phyloP scores from a whole-genome alignment of 345 rosid genomes.

The Durio zibethinus region DNA sequence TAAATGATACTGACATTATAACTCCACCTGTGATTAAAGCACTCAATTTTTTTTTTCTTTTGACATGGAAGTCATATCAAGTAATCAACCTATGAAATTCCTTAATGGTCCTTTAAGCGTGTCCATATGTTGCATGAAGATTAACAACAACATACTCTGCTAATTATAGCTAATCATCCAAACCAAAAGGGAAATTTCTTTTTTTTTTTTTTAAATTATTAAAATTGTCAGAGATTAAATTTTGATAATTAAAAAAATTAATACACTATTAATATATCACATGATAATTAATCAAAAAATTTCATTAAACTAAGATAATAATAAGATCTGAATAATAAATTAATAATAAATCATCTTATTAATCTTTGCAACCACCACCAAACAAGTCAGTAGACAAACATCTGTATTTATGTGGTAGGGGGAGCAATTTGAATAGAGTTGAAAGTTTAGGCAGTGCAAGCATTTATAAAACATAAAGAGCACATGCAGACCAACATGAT shows the following conservation, averaged over 20 bases:
- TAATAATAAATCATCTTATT: neutral
- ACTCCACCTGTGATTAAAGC: neutral
- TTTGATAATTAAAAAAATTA: no score
- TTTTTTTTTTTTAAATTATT: neutral
- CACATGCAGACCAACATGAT: slow-evolving; percentile 24
- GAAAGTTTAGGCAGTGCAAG: neutral
- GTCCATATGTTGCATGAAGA: neutral
- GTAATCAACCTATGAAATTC: no score
- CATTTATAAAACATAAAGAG: neutral
- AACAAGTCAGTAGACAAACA: neutral
- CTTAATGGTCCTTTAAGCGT: neutral
- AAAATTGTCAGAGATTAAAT: no score
- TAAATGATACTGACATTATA: neutral
- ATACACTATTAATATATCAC: no score
- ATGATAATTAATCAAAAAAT: no score
- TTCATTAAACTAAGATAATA: neutral
- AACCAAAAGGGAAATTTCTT: neutral
- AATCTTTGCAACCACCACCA: neutral
- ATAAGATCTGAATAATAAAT: neutral
- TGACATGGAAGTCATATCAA: no score
- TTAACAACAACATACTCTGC: neutral
- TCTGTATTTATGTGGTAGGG: neutral
- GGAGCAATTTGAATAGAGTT: slow-evolving; percentile 1
- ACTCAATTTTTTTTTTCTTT: neutral
- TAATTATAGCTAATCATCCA: neutral